Evolutionary conservation across 2,329 filamentous ascomycete species (phyloP).

Genomic region (Xylariomycetidae sp.): DNA sequence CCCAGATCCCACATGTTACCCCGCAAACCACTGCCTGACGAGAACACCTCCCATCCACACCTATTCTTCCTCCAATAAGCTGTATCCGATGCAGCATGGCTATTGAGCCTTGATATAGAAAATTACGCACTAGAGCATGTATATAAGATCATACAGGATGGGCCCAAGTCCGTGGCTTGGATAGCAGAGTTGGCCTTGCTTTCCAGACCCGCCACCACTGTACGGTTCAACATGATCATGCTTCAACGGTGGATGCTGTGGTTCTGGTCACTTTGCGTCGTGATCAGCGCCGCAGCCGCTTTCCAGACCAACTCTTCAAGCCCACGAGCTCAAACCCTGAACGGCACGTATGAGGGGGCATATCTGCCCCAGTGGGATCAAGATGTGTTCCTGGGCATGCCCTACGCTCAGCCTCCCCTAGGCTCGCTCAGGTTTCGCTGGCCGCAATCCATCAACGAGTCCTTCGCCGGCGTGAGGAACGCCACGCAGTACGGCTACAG

Average conservation of each 20-base stretch:
- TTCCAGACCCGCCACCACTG: no score
- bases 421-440: slow-evolving; percentile 31
- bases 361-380: slow-evolving; percentile 32
- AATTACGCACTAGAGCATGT: no score
- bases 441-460: slow-evolving; percentile 32
- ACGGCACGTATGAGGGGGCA: slow-evolving; percentile 30
- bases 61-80: slow-evolving; percentile 14
- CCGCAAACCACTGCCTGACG: slow-evolving; percentile 6
- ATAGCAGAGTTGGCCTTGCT: no score
- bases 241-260: no score
- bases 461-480: slow-evolving; percentile 33
- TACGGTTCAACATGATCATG: no score
- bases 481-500: slow-evolving; percentile 39
- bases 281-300: no score
- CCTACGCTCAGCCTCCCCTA: slow-evolving; percentile 34
- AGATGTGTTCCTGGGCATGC: slow-evolving; percentile 36
- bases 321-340: no score
- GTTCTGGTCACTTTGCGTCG: no score
- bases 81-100: slow-evolving; percentile 1
- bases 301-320: no score
- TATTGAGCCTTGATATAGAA: no score
- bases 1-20: slow-evolving; percentile 4
- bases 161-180: no score
- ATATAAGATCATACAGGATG: no score
- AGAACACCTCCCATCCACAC: slow-evolving; percentile 3